These are phyloP conservation scores for Tolypocladium ophioglossoides DNA, from an alignment of 2,329 filamentous ascomycete genomes.

Conservation along the genomic window DNA sequence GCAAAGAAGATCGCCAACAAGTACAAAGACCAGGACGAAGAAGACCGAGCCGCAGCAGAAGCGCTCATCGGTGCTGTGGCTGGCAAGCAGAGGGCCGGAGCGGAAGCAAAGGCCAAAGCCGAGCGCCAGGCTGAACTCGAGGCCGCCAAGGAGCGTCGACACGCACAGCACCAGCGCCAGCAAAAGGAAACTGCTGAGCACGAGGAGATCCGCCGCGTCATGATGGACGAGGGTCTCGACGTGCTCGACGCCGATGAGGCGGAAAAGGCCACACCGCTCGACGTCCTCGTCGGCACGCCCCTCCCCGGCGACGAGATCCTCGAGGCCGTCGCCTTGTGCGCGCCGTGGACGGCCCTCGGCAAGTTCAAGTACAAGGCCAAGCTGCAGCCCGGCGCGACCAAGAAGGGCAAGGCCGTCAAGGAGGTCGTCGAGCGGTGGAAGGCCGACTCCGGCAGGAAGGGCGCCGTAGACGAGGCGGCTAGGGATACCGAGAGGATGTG, in stretches of 20 bases:
- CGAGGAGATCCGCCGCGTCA: slow-evolving; percentile 55
- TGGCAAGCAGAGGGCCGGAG: slow-evolving; percentile 56
- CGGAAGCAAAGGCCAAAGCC: slow-evolving; percentile 56
- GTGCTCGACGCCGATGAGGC: slow-evolving; percentile 49
- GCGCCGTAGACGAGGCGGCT: slow-evolving; percentile 48
- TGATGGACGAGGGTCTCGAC: slow-evolving; percentile 49
- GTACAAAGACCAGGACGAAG: slow-evolving; percentile 90
- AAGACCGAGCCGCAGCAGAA: slow-evolving; percentile 77
- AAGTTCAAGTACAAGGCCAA: slow-evolving; percentile 91
- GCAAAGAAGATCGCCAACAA: slow-evolving; percentile 81
- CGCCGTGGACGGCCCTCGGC: slow-evolving; percentile 51
- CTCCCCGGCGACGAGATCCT: slow-evolving; percentile 74
- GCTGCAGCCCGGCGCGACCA: slow-evolving; percentile 77
- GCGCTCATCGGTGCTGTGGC: slow-evolving; percentile 70
- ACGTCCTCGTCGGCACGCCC: slow-evolving; percentile 67
- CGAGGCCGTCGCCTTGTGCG: slow-evolving; percentile 53
- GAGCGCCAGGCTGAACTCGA: slow-evolving; percentile 58
- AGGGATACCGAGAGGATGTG: slow-evolving; percentile 66
- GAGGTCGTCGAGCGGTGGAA: slow-evolving; percentile 83
- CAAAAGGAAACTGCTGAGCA: slow-evolving; percentile 67
- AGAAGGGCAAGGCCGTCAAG: slow-evolving; percentile 90
- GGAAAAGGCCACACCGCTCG: slow-evolving; percentile 45
- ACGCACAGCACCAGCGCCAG: slow-evolving; percentile 68
- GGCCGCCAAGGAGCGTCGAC: slow-evolving; percentile 62
- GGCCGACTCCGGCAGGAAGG: slow-evolving; percentile 46